Evolutionary conservation across 2,329 filamentous ascomycete species (phyloP).

Genomic region (Pseudohalonectria lignicola): DNA sequence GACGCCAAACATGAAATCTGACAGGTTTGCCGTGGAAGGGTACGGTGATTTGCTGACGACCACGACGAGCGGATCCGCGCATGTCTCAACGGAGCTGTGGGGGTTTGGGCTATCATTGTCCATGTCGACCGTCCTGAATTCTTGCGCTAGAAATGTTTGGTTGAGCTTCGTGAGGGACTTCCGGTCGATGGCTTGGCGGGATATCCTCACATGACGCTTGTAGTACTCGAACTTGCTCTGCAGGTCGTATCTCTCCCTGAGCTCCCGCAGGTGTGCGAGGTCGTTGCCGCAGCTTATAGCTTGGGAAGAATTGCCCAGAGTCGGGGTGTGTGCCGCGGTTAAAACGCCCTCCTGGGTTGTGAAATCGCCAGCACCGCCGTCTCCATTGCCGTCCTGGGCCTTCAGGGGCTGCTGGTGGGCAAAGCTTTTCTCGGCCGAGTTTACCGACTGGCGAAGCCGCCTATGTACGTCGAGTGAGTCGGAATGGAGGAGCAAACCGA

Average conservation of each 20-base stretch:
- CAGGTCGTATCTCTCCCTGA: conserved; percentile 35
- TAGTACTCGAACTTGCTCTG: conserved; percentile 42
- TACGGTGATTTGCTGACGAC: conserved; percentile 38
- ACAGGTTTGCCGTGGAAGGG: conserved; percentile 39
- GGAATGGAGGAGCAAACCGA: neutral
- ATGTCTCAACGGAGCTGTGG: too few species aligned
- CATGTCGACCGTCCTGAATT: conserved; percentile 33
- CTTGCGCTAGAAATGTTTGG: conserved; percentile 32
- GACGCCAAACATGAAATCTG: conserved; percentile 48
- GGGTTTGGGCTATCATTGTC: neutral
- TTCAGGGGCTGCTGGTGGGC: neutral
- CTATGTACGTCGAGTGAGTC: neutral
- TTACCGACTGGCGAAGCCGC: too few species aligned
- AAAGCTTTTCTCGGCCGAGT: neutral
- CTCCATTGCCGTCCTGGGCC: neutral
- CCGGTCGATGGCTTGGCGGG: conserved; percentile 35
- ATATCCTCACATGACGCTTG: conserved; percentile 42
- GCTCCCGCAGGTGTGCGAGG: conserved; percentile 28
- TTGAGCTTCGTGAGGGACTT: conserved; percentile 39
- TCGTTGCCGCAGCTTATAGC: conserved; percentile 35
- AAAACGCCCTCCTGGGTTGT: too few species aligned
- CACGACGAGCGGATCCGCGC: conserved; percentile 37
- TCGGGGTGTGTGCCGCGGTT: too few species aligned
- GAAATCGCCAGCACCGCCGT: neutral
- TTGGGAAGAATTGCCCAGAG: too few species aligned